These are phyloP conservation scores for Xylariaceae sp. DNA, from an alignment of 2,329 filamentous ascomycete species.

Conservation along the genomic window DNA sequence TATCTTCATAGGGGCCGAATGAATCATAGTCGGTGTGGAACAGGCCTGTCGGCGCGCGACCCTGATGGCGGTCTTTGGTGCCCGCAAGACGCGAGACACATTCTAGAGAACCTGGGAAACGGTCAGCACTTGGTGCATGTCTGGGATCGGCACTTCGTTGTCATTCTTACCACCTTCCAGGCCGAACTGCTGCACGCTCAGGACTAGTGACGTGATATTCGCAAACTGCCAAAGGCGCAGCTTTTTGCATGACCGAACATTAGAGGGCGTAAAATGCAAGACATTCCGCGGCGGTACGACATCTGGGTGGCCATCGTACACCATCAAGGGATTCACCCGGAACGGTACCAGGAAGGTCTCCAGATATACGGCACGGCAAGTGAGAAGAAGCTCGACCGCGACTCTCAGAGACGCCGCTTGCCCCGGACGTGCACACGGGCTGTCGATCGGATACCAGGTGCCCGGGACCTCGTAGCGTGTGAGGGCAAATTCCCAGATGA, in stretches of 20 bases:
- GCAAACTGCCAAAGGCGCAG: slow-evolving; percentile 27
- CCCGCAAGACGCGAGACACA: slow-evolving; percentile 22
- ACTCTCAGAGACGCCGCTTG: slow-evolving; percentile 23
- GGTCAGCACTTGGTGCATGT: slow-evolving; percentile 5
- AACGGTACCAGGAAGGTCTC: slow-evolving; percentile 26
- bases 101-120: slow-evolving; percentile 18
- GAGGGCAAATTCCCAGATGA: slow-evolving; percentile 26
- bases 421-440: slow-evolving; percentile 19
- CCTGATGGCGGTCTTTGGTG: slow-evolving; percentile 19
- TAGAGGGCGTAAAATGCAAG: slow-evolving; percentile 13
- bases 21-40: slow-evolving; percentile 14
- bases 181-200: slow-evolving; percentile 21
- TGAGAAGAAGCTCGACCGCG: slow-evolving; percentile 20
- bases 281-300: slow-evolving; percentile 17
- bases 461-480: slow-evolving; percentile 20
- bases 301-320: slow-evolving; percentile 20
- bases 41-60: slow-evolving; percentile 17
- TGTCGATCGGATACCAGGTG: slow-evolving; percentile 13
- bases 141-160: too few species aligned
- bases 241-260: slow-evolving; percentile 10
- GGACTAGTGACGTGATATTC: slow-evolving; percentile 22
- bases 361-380: slow-evolving; percentile 26
- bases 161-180: slow-evolving; percentile 27
- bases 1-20: slow-evolving; percentile 13
- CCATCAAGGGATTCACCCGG: slow-evolving; percentile 21